Evolutionary conservation across 1,139 yeast species (phyloP).

Genomic region (Tardiomyces depauwii): DNA sequence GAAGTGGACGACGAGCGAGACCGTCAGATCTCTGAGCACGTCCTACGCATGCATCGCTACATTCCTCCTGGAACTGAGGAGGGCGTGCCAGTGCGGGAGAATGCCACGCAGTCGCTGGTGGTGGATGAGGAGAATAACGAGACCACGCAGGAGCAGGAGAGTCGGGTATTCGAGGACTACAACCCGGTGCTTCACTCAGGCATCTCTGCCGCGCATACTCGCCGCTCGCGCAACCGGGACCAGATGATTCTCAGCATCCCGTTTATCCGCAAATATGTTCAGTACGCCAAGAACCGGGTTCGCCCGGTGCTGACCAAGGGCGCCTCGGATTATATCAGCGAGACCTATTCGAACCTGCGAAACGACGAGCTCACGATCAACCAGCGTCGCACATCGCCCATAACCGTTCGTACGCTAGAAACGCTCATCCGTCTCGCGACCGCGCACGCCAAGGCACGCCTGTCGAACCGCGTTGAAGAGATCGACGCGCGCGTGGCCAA

Average conservation of each 20-base stretch:
- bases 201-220: conserved; percentile 25
- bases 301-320: conserved; percentile 68
- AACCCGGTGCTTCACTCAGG: conserved; percentile 80
- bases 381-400: conserved; percentile 82
- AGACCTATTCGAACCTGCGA: conserved; percentile 69
- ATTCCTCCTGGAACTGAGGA: conserved; percentile 82
- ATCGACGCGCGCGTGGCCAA: conserved; percentile 85
- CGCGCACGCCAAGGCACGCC: conserved; percentile 92
- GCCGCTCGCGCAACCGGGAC: conserved; percentile 20
- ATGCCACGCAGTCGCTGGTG: conserved; percentile 54
- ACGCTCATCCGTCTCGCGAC: conserved; percentile 91
- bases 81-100: conserved; percentile 91
- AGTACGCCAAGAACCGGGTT: conserved; percentile 84
- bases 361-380: conserved; percentile 65
- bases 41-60: conserved; percentile 84
- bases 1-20: conserved; percentile 82
- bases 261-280: conserved; percentile 83
- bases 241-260: conserved; percentile 69
- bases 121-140: conserved; percentile 54
- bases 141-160: conserved; percentile 36
- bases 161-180: conserved; percentile 68
- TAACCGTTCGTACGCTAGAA: conserved; percentile 96
- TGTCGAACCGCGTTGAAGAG: conserved; percentile 62
- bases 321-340: conserved; percentile 76
- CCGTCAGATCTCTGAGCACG: conserved; percentile 87